Evolutionary conservation across 441 rosid species (phyloP).

Genomic region (Erodium moschatum): DNA sequence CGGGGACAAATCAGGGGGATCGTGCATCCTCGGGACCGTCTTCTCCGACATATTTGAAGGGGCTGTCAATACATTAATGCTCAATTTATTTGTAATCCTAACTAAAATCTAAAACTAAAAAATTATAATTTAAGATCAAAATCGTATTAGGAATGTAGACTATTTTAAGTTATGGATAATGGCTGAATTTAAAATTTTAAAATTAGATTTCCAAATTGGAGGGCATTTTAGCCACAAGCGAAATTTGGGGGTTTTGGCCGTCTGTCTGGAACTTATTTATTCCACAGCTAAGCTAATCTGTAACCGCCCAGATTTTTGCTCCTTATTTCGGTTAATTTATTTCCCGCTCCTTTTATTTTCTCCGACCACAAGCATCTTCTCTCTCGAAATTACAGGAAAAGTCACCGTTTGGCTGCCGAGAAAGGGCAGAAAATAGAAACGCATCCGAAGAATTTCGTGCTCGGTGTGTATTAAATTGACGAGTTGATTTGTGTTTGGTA

Average conservation of each 20-base stretch:
- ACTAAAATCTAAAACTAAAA: too few species aligned
- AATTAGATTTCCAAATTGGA: not conserved
- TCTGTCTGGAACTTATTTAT: not conserved
- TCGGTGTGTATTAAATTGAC: too few species aligned
- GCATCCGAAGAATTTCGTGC: not conserved
- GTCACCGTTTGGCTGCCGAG: constrained; percentile 1
- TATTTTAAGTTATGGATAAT: too few species aligned
- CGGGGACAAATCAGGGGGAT: too few species aligned
- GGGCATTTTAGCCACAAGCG: not conserved
- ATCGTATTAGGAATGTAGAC: too few species aligned
- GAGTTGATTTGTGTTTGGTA: too few species aligned
- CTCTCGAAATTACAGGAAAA: not conserved
- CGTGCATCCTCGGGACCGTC: too few species aligned
- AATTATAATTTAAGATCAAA: too few species aligned
- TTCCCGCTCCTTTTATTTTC: constrained; percentile 1
- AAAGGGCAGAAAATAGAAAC: not conserved
- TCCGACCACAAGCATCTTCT: not conserved
- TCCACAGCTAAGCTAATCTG: not conserved
- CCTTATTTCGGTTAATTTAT: not conserved
- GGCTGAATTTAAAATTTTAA: too few species aligned
- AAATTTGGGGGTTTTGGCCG: not conserved
- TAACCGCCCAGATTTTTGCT: not conserved
- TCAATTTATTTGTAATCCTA: too few species aligned
- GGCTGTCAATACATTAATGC: too few species aligned
- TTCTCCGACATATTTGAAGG: too few species aligned